Base-by-base conservation (phyloP, 2,329 filamentous ascomycete genomes). In the Colletotrichum noveboracense region DNA sequence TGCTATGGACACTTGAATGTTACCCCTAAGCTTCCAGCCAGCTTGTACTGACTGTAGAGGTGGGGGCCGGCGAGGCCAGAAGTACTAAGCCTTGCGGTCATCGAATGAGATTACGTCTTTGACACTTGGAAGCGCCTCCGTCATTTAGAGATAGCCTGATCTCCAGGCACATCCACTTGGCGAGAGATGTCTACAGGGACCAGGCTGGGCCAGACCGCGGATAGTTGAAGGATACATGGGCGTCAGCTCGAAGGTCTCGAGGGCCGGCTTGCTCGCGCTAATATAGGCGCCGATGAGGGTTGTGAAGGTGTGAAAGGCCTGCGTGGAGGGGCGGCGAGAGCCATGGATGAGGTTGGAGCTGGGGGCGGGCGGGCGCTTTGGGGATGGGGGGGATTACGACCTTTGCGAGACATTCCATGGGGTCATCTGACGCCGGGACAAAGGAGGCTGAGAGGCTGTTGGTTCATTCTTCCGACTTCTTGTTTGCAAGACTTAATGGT, bases 221-320 rank as follows among this genome's bases (percentile, higher is more conserved):
- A 64, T 14, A 62, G 56, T 32, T 21, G 38, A 43, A 12, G 18
- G 28, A 48, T 36, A 71, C 32, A 65, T 48, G 56, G 65, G 58
- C 67, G 56, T 62, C 56, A 48, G 16, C 24, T 60, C 6, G 32
- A 69, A 16, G 18, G 13, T 30, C 55, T 24, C n/a, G 48, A 38
- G 26, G n/a, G 36, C n/a, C 16, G 48, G 13, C 34, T 8, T n/a
- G 34, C 62, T 24, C 48, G 64, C 73, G 69, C 61, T 60, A 55
- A 48, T 36, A 38, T 75, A 75, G 64, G 55, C 74, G 74, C 74
- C 70, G 58, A 65, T 72, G 38, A 67, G 43, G 48, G 48, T 32
- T 13, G 34, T 52, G 24, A 36, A 76, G 74, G 74, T 74, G 74
- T 61, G 74, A 69, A 69, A 38, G 18, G 28, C 38, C 56, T 28